Conservation (phyloP, 2,329 filamentous ascomycete species). For the Albifimbria verrucaria region DNA sequence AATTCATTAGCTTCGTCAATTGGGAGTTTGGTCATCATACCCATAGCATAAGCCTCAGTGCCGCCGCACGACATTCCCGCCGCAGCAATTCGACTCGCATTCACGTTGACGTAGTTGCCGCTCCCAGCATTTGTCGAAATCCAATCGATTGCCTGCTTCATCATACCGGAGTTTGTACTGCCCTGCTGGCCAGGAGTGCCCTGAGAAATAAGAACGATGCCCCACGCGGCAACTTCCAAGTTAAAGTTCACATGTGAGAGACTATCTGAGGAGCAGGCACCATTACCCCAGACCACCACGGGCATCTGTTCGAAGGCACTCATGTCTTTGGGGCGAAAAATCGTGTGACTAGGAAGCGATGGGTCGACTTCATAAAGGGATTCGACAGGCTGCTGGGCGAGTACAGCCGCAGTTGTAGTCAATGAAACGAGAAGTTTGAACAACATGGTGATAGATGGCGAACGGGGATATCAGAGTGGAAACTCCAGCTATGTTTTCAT, state of each 20-base stretch:
- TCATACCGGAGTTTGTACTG: background rate
- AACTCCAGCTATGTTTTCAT: too few relatives aligned
- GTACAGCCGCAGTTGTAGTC: too few relatives aligned
- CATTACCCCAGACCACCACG: slow-evolving; percentile 27
- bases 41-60: slow-evolving; percentile 22
- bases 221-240: slow-evolving; percentile 21
- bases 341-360: slow-evolving; percentile 13
- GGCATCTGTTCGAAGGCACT: slow-evolving; percentile 15
- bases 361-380: too few relatives aligned
- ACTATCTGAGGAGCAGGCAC: slow-evolving; percentile 20
- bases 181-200: slow-evolving; percentile 11
- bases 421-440: too few relatives aligned
- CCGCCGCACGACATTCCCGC: slow-evolving; percentile 27
- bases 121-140: background rate
- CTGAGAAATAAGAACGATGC: slow-evolving; percentile 19
- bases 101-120: slow-evolving; percentile 14
- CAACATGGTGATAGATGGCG: too few relatives aligned
- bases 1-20: background rate
- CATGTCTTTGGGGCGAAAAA: slow-evolving; percentile 17
- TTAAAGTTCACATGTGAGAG: slow-evolving; percentile 12
- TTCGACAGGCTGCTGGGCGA: too few relatives aligned
- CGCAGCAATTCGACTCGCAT: slow-evolving; percentile 19
- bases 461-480: too few relatives aligned
- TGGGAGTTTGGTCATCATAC: background rate
- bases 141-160: background rate